Evolutionary conservation across 2,329 filamentous ascomycete genomes (phyloP), one percentile per base, ranked within the genome.

Genomic region (Setomelanomma holmii): DNA sequence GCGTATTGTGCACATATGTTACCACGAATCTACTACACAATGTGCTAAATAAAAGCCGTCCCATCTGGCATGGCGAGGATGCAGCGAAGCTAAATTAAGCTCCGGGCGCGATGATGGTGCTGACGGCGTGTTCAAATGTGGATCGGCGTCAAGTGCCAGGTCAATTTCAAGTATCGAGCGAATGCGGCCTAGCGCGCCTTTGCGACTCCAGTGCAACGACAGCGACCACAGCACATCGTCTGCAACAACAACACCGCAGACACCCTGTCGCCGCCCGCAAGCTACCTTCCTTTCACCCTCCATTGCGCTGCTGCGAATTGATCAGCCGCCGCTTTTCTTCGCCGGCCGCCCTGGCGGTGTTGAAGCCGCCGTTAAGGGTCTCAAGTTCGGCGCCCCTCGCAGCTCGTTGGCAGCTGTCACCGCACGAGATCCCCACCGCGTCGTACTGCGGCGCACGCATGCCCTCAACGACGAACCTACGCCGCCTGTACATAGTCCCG

Each of bases 341-440:
- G 20, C 33, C 51, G 40, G 54, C 53, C 55, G 55, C 56, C 60
- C 59, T 59, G 57, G 46, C 55, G 47, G 66, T 62, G 66, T 65
- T 65, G 64, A 63, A 64, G 55, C 68, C 55, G 58, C 55, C 47
- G 55, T 52, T 58, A 60, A 66, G 63, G 58, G 58, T 56, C 54
- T 55, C 56, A 53, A 36, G 53, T 53, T 60, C 54, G 33, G 40
- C 33, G 38, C 52, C 57, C 56, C 60, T 58, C 57, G 30, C 38
- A 42, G 36, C 45, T 53, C 53, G 53, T 49, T 56, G 51, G 48
- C 47, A 49, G 43, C 54, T 41, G 53, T 50, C 46, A 47, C 56
- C 36, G 38, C 50, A 40, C 56, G 35, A 40, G 24, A 14, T 42
- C 38, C 22, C 20, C 5, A 23, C 27, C 46, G 38, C 40, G 16